Base-by-base conservation (phyloP, 768 basidiomycete genomes). In the Terana coerulea region DNA sequence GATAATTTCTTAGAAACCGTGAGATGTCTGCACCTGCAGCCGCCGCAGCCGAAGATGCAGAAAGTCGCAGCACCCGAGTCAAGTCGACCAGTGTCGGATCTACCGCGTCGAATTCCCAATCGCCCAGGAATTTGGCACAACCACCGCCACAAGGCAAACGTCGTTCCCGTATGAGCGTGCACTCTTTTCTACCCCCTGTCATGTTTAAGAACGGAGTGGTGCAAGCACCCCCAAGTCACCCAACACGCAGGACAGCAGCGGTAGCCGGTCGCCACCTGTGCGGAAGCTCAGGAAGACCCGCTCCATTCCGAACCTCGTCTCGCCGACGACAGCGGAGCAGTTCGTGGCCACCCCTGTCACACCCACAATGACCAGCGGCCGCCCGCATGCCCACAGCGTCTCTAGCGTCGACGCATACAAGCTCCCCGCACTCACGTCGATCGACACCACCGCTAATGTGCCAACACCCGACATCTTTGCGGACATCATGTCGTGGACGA, bases 381-480 rank as follows among this genome's bases (percentile, higher is more conserved):
- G 87, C 22, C 79, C 75, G 2, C 88, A 91, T 59, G 88, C 88
- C 3, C 84, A 88, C 56, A 89, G 86, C 65, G 87, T 91, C 15
- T 90, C 87, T 0, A 80, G 80, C 1, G 81, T 78, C 11, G 86
- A 91, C 52, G 70, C 80, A 39, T 76, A 79, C 19, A 77, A 78
- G 10, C 68, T 65, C 2, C 59, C 68, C 0, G 35, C 65, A 11
- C 31, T 47, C 17, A 29, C 52, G 2, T 34, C 33, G 9, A 26
- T 35, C 10, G 37, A 14, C 33, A 51, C 64, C 3, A 54, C 39
- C 7, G 56, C 67, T 22, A 51, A 37, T 9, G 64, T 64, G n/a
- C 59, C 59, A 22, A 59, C 61, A 12, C 69, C 67, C 43, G 88
- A 89, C 62, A 70, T 80, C 15, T 89, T 90, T 62, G 75, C 73